Evolutionary conservation across 2,329 filamentous ascomycete species (phyloP).

Genomic region (Xylaria sp.): DNA sequence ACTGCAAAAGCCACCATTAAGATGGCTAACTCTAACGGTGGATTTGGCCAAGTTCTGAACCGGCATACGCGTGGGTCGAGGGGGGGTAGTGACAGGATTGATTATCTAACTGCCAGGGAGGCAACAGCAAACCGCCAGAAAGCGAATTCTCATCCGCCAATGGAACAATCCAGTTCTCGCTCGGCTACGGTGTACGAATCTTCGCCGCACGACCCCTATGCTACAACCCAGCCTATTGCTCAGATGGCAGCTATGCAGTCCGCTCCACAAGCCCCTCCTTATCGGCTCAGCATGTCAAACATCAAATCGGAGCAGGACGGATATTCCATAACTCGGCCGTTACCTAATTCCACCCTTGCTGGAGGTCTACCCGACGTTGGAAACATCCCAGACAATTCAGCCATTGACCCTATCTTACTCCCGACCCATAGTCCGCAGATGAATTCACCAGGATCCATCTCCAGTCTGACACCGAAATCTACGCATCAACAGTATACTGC

Average conservation of each 20-base stretch:
- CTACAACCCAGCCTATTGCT: slow-evolving; percentile 37
- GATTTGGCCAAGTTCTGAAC: slow-evolving; percentile 69
- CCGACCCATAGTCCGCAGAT: slow-evolving; percentile 57
- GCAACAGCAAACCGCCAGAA: slow-evolving; percentile 48
- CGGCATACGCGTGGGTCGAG: slow-evolving; percentile 47
- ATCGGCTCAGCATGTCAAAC: slow-evolving; percentile 47
- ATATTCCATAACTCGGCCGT: slow-evolving; percentile 54
- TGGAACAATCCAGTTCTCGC: slow-evolving; percentile 43
- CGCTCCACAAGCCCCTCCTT: slow-evolving; percentile 43
- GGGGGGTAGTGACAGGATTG: slow-evolving; percentile 43
- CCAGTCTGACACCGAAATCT: slow-evolving; percentile 52
- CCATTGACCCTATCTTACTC: slow-evolving; percentile 58
- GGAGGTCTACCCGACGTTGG: slow-evolving; percentile 53
- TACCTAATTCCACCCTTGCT: slow-evolving; percentile 54
- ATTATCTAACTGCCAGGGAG: slow-evolving; percentile 49
- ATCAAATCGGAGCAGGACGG: slow-evolving; percentile 55
- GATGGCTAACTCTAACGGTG: slow-evolving; percentile 90
- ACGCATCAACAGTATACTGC: slow-evolving; percentile 40
- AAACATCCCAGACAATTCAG: slow-evolving; percentile 51
- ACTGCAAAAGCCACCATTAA: slow-evolving; percentile 96
- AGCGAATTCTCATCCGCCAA: slow-evolving; percentile 36
- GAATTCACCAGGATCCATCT: slow-evolving; percentile 50
- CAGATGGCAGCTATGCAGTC: slow-evolving; percentile 44
- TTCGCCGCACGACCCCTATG: slow-evolving; percentile 43
- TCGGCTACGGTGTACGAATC: slow-evolving; percentile 41